Percentiles rank a stretch among this genome's conserved stretches.
These are phyloP conservation scores for Phytophthora ohioensis DNA, from an alignment of 352 stramenopile species.

Conservation along the genomic window DNA sequence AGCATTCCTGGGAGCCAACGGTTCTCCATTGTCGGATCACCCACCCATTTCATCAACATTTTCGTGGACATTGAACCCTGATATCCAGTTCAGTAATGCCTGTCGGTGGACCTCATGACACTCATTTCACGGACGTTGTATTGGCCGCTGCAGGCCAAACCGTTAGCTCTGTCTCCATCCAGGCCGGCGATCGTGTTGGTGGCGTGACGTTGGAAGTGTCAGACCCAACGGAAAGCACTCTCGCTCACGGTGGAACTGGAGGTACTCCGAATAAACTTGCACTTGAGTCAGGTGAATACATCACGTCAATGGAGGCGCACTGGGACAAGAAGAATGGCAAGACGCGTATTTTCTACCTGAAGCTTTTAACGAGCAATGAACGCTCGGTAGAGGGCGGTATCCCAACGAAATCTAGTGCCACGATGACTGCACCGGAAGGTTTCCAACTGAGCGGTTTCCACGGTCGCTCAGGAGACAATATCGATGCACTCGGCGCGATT, in stretches of 20 bases:
- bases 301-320: conserved; percentile 52
- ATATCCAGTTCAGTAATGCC: conserved; percentile 45
- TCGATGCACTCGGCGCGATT: conserved; percentile 48
- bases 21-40: conserved; percentile 53
- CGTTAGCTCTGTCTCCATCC: conserved; percentile 46
- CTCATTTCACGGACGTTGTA: conserved; percentile 47
- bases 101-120: conserved; percentile 48
- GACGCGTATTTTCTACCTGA: conserved; percentile 61
- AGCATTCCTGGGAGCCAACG: conserved; percentile 39
- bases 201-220: conserved; percentile 35
- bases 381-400: conserved; percentile 37
- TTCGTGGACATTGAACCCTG: conserved; percentile 47
- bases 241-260: conserved; percentile 48
- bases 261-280: conserved; percentile 43
- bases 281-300: conserved; percentile 48
- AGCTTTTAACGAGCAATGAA: conserved; percentile 45
- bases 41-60: conserved; percentile 51
- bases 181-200: conserved; percentile 42
- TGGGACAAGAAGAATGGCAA: conserved; percentile 46
- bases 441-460: conserved; percentile 58
- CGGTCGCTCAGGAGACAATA: conserved; percentile 24
- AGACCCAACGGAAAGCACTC: conserved; percentile 28
- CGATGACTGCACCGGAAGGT: conserved; percentile 41
- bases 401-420: conserved; percentile 42
- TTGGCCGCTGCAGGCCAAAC: conserved; percentile 34